A percentile compares a stretch with the other conserved stretches of the same genome.
Conservation (phyloP, 805 yeast species). For the Metschnikowia proteae region DNA sequence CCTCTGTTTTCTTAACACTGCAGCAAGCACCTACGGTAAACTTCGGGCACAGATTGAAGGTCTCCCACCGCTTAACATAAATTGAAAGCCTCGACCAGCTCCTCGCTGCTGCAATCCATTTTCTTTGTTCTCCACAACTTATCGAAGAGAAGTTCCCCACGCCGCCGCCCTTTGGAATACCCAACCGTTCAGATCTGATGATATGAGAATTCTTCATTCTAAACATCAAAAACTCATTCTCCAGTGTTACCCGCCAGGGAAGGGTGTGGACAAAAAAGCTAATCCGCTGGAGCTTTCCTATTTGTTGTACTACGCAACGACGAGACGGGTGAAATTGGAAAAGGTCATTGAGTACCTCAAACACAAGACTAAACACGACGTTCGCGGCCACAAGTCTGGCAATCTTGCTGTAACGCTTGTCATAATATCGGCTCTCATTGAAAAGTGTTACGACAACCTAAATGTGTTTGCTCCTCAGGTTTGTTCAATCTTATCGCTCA, state of each 20-base stretch:
- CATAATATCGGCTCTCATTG: constrained; percentile 65
- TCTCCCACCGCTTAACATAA: neutral
- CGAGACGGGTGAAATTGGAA: constrained; percentile 82
- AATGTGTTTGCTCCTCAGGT: constrained; percentile 75
- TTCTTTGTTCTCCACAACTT: neutral
- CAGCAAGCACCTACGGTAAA: neutral
- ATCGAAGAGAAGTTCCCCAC: neutral
- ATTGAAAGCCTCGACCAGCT: neutral
- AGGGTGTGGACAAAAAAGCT: constrained; percentile 82
- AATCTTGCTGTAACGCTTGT: constrained; percentile 79
- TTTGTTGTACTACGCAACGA: constrained; percentile 82
- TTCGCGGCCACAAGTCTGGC: constrained; percentile 61
- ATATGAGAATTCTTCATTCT: constrained; percentile 49
- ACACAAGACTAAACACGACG: constrained; percentile 59
- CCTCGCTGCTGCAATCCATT: neutral
- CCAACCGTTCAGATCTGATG: neutral
- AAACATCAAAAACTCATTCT: constrained; percentile 87
- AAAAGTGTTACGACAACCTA: constrained; percentile 75
- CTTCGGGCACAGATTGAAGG: neutral
- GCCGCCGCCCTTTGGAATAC: neutral
- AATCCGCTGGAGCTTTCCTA: constrained; percentile 89
- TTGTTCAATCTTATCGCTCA: constrained; percentile 52
- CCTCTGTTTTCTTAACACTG: constrained; percentile 2
- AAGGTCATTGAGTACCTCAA: constrained; percentile 74
- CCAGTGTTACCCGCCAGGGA: constrained; percentile 92